phyloP scores from a whole-genome alignment of 202 grass and related monocot species.

The Saccharum hybrid region DNA sequence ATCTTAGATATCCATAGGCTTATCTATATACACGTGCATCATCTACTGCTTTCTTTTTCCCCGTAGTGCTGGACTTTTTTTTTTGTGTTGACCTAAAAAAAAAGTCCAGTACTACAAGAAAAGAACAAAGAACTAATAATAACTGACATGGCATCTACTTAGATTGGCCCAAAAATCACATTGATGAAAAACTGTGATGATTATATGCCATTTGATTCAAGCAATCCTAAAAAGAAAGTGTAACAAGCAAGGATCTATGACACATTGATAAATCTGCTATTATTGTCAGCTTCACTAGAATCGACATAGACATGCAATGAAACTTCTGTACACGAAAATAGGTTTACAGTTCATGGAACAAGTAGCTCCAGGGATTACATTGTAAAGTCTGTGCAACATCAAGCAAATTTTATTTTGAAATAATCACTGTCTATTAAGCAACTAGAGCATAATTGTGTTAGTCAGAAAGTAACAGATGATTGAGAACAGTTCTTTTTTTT shows the following conservation, averaged over 20 bases:
- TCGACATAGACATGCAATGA: background rate
- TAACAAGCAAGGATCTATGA: background rate
- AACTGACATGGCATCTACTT: background rate
- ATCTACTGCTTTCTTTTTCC: background rate
- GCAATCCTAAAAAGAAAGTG: constrained; percentile 16
- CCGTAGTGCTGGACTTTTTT: too few relatives aligned
- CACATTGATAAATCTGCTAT: background rate
- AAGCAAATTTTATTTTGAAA: constrained; percentile 2
- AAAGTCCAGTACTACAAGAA: constrained; percentile 8
- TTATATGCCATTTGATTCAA: constrained; percentile 7
- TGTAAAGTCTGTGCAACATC: background rate
- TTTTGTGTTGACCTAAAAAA: too few relatives aligned
- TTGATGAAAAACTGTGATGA: constrained; percentile 3
- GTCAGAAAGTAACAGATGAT: constrained; percentile 17
- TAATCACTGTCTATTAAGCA: constrained; percentile 21
- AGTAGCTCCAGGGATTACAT: background rate
- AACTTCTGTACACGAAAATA: background rate
- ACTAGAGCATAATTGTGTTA: background rate
- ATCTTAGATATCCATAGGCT: background rate
- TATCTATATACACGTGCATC: constrained; percentile 1
- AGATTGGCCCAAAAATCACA: constrained; percentile 1
- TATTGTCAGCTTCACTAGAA: background rate
- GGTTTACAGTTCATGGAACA: background rate
- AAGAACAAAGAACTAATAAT: constrained; percentile 13
- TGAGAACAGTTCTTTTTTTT: background rate